Evolutionary conservation across 148 eudicot species (phyloP), one percentile per base, ranked within the genome.

Genomic region (Gaultheria prostrata): DNA sequence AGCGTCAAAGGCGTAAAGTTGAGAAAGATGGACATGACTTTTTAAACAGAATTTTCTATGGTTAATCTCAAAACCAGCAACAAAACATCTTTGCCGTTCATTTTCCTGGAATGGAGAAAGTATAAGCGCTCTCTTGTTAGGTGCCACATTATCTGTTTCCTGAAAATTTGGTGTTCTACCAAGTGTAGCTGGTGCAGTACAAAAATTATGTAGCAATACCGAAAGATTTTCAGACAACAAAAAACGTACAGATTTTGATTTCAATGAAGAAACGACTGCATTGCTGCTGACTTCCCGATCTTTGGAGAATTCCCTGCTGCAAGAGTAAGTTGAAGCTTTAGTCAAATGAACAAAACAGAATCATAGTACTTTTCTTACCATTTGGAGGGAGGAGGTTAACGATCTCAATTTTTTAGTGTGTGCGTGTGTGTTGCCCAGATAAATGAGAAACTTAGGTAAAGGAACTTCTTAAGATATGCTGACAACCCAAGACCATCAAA

Each of bases 241-340:
- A 86, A 80, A 77, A 91, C 98, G 81, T 94, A 94, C 98, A 81
- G 89, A 82, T 92, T 94, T 91, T 32, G 93, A 82, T 87, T 90
- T 92, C 89, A 90, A 53, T 11, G 97, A 83, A 77, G 90, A 79
- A 46, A 69, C 81, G 80, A 87, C 89, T 21, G 80, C 91, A 70
- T 76, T 86, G 87, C 94, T 91, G 91, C 93, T 92, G 69, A 83
- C 89, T 89, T 93, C 98, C 82, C 95, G 88, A 56, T 89, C 95
- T 84, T 76, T 91, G 9, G 91, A 74, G 28, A 83, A 80, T 71
- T 96, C 92, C 89, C 98, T 89, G 92, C 89, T 81, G 87, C 82
- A 87, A 65, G 17, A 65, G 17, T 15, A 65, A 65, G 71, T 24
- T 28, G 3, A 65, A 65, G 26, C 69, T 61, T 61, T 24, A 61